Evolutionary conservation across 2,329 filamentous ascomycete species (phyloP).

Genomic region (Pyricularia pennisetigena): DNA sequence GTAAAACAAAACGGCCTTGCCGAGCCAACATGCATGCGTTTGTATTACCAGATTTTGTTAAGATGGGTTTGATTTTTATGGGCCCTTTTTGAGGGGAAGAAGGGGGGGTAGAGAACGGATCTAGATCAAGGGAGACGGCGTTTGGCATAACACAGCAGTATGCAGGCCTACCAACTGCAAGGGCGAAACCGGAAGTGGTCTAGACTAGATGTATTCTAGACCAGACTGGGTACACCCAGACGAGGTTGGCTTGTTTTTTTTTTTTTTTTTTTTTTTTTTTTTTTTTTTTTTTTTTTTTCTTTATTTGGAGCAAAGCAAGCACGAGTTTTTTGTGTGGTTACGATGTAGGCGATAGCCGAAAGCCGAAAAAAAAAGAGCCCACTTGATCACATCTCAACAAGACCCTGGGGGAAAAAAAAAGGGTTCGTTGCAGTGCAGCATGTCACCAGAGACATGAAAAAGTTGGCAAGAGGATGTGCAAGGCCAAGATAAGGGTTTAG

Average conservation of each 20-base stretch:
- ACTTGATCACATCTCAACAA: background rate
- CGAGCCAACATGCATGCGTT: background rate
- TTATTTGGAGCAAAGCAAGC: background rate
- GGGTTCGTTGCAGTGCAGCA: background rate
- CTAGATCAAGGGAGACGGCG: background rate
- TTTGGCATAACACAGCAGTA: background rate
- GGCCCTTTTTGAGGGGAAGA: background rate
- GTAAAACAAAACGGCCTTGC: background rate
- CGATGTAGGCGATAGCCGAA: background rate
- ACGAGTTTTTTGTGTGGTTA: background rate
- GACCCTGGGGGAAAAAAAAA: background rate
- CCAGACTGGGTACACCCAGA: background rate
- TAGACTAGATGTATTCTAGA: background rate
- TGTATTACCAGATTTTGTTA: background rate
- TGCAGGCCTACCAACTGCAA: background rate
- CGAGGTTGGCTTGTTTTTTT: background rate
- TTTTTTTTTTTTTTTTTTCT: background rate
- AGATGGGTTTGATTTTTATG: background rate
- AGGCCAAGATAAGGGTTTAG: background rate
- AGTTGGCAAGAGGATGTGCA: background rate
- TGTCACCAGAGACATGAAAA: background rate
- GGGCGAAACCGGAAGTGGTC: background rate
- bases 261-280: background rate
- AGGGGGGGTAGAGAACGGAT: background rate
- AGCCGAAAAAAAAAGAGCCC: background rate